Conservation (phyloP, 306 rosid genomes). For the Adenanthera pavonina region DNA sequence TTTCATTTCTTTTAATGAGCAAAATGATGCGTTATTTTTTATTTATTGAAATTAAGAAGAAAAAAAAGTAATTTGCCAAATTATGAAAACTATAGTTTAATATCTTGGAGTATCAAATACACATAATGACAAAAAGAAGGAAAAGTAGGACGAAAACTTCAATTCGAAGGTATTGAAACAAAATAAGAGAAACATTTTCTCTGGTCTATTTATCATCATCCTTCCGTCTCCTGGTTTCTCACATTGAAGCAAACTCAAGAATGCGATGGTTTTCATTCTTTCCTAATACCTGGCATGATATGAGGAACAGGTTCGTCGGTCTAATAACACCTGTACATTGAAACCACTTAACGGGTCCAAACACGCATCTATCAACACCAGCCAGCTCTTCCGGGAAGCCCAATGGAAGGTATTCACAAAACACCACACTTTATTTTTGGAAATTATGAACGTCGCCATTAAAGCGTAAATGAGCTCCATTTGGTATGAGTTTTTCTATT, state of each 20-base stretch:
- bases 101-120: too few species aligned
- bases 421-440: not conserved
- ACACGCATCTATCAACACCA: slow-evolving; percentile 42
- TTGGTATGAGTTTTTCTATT: not conserved
- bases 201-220: not conserved
- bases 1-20: not conserved
- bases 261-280: not conserved
- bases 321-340: not conserved
- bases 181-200: not conserved
- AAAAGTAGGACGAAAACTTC: too few species aligned
- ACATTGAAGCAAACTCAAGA: not conserved
- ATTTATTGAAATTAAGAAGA: not conserved
- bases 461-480: not conserved
- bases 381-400: slow-evolving; percentile 47
- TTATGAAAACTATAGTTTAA: too few species aligned
- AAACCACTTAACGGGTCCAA: slow-evolving; percentile 40
- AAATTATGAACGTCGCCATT: not conserved
- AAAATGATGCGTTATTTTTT: not conserved
- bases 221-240: not conserved
- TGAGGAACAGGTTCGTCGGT: slow-evolving; percentile 9
- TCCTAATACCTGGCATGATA: not conserved
- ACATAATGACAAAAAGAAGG: not conserved
- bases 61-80: too few species aligned
- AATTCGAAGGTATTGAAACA: not conserved
- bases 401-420: not conserved